Conservation (phyloP, 2,329 filamentous ascomycete species). For the Aspergillus quadrilineatus region DNA sequence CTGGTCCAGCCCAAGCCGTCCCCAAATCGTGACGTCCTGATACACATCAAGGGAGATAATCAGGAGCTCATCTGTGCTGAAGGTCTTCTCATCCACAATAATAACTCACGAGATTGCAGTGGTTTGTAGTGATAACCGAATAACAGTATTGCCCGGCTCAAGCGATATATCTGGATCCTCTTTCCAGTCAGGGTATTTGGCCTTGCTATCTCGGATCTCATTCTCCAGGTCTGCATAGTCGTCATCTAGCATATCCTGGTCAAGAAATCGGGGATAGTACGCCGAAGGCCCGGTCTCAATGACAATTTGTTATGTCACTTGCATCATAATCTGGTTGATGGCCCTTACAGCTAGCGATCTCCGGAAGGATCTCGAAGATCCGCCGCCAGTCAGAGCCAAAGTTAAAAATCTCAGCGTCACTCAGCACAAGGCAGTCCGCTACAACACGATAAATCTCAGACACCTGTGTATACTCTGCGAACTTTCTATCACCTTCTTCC, state of each 20-base stretch:
- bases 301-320: not conserved
- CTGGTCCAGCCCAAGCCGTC: not conserved
- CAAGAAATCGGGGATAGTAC: not conserved
- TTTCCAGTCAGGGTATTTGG: not conserved
- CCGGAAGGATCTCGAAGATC: slow-evolving; percentile 7
- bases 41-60: not conserved
- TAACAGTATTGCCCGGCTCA: not conserved
- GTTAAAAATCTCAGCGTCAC: slow-evolving; percentile 10
- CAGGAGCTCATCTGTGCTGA: not conserved
- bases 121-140: not conserved
- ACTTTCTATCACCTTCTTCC: not conserved
- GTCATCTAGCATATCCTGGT: not conserved
- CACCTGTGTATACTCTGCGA: not conserved
- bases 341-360: not conserved
- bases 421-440: slow-evolving; percentile 1
- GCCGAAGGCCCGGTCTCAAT: not conserved
- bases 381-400: slow-evolving; percentile 6
- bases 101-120: not conserved
- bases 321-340: not conserved
- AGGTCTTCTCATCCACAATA: slow-evolving; percentile 1
- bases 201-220: not conserved
- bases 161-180: not conserved
- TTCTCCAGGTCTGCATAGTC: not conserved
- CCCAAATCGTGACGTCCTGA: not conserved
- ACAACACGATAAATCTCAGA: not conserved